Base-by-base conservation (phyloP, 768 basidiomycete genomes). In the Boletus barrowsii region DNA sequence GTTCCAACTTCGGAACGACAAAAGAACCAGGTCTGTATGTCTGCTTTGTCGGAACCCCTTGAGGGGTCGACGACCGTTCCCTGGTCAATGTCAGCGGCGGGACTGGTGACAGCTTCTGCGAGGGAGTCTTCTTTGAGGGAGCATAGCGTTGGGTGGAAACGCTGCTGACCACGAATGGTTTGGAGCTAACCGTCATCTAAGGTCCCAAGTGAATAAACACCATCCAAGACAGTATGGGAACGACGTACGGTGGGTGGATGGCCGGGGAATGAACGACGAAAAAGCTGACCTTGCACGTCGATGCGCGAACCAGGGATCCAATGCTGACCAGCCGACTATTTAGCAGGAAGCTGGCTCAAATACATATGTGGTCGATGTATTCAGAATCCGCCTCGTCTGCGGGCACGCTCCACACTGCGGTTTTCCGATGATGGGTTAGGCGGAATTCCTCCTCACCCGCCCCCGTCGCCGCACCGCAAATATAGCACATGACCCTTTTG, bases 151-250 rank as follows among this genome's bases (percentile, higher is more conserved):
- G 48, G 15, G 49, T 44, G 29, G 33, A 24, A 2, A 55, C 3
- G 13, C 49, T 47, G 9, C 26, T 18, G 7, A 62, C 59, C 18
- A 61, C 59, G 17, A 64, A 64, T 5, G 55, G 50, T 24, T 10
- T 57, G 4, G 18, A 15, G 8, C 10, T 36, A 15, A 33, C 22
- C 52, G 20, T 39, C 42, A 10, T 14, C 51, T 53, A 36, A 6
- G 7, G 17, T 10, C 15, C 4, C 11, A 37, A 29, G 29, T 32
- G 15, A 35, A 33, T 6, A 14, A 24, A 17, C 17, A 2, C 1
- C 14, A 26, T 29, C 9, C 3, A n/a, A 30, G 5, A 10, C 10
- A 42, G 10, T 7, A 36, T 3, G 5, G 13, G 32, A 18, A 30
- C 22, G 15, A 51, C 60, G 33, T 51, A 61, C 60, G 33, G 11